phyloP scores from a whole-genome alignment of 202 grass and related monocot species.

The Hordeum pubiflorum region DNA sequence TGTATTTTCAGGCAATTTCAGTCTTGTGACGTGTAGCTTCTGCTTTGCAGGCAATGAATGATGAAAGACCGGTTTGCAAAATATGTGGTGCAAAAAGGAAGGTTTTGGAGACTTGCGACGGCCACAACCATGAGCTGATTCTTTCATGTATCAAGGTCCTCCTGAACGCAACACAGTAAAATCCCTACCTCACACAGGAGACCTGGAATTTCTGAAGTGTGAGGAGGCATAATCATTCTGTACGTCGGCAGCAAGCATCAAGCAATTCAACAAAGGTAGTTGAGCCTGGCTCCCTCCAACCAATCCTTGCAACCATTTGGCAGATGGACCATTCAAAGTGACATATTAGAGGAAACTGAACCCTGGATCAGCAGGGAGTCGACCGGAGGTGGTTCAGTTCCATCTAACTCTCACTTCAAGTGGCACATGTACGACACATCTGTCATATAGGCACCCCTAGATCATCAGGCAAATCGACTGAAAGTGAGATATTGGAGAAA shows the following conservation, averaged over 20 bases:
- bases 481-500: constrained; percentile 56
- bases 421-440: not conserved
- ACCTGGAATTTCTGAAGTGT: not conserved
- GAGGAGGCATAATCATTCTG: not conserved
- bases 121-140: constrained; percentile 45
- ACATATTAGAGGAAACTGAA: constrained; percentile 56
- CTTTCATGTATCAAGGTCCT: constrained; percentile 63
- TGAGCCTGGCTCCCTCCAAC: not conserved
- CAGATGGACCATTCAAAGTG: constrained; percentile 19
- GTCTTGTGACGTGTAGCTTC: not conserved
- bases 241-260: constrained; percentile 9
- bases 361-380: not conserved
- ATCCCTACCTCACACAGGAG: constrained; percentile 53
- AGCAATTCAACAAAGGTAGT: not conserved
- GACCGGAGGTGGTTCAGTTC: constrained; percentile 22
- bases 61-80: constrained; percentile 97
- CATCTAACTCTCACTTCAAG: constrained; percentile 39
- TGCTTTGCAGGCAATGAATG: constrained; percentile 50
- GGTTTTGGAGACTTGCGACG: constrained; percentile 71
- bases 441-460: too few species aligned
- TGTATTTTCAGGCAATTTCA: not conserved
- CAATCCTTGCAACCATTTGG: not conserved
- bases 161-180: constrained; percentile 62
- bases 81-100: constrained; percentile 94
- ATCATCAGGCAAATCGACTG: not conserved